Evolutionary conservation across 1,284 basidiomycete species (phyloP), one percentile per base, ranked within the genome.

Genomic region (Melampsora abietis-canadensis): DNA sequence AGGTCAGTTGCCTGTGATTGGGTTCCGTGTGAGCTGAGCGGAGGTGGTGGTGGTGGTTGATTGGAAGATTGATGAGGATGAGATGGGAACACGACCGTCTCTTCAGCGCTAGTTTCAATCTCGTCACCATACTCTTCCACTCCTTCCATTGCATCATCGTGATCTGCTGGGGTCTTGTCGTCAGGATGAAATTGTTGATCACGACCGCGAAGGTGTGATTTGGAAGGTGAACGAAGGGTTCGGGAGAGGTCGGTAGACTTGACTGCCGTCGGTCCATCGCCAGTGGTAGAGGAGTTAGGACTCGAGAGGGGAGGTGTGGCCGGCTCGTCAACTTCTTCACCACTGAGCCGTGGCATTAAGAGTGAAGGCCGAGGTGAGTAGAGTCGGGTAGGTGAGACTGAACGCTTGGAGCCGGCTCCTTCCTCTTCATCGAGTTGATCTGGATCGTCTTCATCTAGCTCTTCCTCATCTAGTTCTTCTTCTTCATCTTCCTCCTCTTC

Each of bases 391-490:
- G 61, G 59, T 12, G 59, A 62, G 40, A 44, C 19, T 57, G 24
- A n/a, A 54, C 14, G 17, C 57, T 30, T 19, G 40, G 19, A 21
- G 21, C 12, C 34, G 17, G 76, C 48, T 46, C 59, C 8, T 15
- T 78, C 5, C 78, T 79, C 46, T 44, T 73, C 14, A 68, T 77
- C 63, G 78, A 70, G 24, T 77, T 76, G 75, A 51, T 65, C 7
- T 76, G 69, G 0, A 68, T 78, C 51, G 77, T 72, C 72, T 61
- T 76, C 21, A 78, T 77, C 77, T 37, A 77, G 40, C 73, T 77
- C 34, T 76, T 77, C 54, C 73, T 78, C 31, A 68, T 78, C 0
- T 77, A 77, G 64, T 76, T 77, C 51, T 37, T 75, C 66, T 77
- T 78, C 66, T 76, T 77, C 51, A 30, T 75, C 66, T 65, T 74